Evolutionary conservation across 2,329 filamentous ascomycete species (phyloP), one percentile per base, ranked within the genome.

Genomic region (Delphinella strobiligena): DNA sequence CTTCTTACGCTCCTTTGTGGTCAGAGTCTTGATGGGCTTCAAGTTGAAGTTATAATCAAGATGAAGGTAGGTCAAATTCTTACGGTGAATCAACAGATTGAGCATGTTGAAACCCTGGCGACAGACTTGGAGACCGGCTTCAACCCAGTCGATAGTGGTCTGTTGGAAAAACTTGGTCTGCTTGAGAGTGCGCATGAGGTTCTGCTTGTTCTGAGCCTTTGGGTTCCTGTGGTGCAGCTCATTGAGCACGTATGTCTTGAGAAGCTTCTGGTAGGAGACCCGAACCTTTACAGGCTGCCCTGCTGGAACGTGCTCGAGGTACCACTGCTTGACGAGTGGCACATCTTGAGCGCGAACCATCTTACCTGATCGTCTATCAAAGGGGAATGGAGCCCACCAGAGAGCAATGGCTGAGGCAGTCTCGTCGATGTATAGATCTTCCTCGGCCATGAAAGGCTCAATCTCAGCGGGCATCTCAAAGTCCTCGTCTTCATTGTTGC

Each of bases 91-190:
- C 50, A 98, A 69, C 38, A 98, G 70, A 54, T 98, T 98, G 44
- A 98, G 70, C 89, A 98, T 98, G 65, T 98, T 98, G 71, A 95
- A 98, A 40, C 91, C 91, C 60, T 98, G 91, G 37, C 91, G 79
- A 60, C 91, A 98, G 46, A 98, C 91, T 65, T 98, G 93, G 55
- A 98, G 72, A 66, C 93, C 91, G 51, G 93, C 91, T 66, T 98
- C 91, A 31, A 98, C 91, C 91, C 91, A 98, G 60, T 98, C 91
- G 47, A 98, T 96, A 7, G 86, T 94, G 3, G 91, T 98, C 62
- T 96, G 91, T 62, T 98, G 93, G 72, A 98, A 98, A 67, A 98
- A 98, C 56, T 98, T 98, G 35, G 91, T 98, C 50, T 86, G 80
- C 63, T 95, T 96, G 49, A 98, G 64, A 7, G 86, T 93, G 52